A percentile compares a stretch with the other conserved stretches of the same genome.
These are phyloP conservation scores for Lactifluus echinatus DNA, from an alignment of 768 basidiomycete species.

Conservation along the genomic window DNA sequence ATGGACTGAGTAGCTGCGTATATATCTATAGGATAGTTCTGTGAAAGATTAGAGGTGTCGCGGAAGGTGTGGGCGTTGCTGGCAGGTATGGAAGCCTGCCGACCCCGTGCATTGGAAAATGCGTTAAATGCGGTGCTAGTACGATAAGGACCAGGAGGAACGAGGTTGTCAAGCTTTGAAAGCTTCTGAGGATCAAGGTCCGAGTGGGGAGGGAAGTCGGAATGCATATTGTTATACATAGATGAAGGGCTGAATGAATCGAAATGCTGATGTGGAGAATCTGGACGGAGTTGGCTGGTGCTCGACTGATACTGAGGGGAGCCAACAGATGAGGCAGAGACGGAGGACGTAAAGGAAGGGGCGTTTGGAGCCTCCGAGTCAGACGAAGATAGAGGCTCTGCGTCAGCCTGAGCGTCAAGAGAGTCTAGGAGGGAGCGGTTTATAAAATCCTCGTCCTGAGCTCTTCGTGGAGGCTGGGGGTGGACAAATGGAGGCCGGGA, in stretches of 20 bases:
- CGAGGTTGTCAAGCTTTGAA: conserved; percentile 17
- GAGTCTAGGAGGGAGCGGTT: conserved; percentile 79
- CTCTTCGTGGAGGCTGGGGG: conserved; percentile 22
- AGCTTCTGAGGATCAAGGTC: conserved; percentile 19
- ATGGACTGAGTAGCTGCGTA: conserved; percentile 18
- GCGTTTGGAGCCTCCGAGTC: conserved; percentile 39
- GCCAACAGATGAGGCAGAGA: conserved; percentile 40
- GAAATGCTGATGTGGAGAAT: conserved; percentile 43
- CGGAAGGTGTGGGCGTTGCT: conserved; percentile 16
- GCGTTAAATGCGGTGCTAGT: conserved; percentile 21
- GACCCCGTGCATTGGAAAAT: conserved; percentile 17
- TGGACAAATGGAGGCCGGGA: conserved; percentile 27
- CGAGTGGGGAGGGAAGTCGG: conserved; percentile 10
- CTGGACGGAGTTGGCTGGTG: conserved; percentile 43
- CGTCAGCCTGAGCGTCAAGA: conserved; percentile 76
- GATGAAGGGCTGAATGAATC: conserved; percentile 28
- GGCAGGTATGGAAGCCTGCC: conserved; percentile 17
- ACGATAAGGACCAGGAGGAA: conserved; percentile 21
- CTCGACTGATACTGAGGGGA: conserved; percentile 46
- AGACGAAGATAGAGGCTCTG: conserved; percentile 52
- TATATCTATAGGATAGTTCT: conserved; percentile 19
- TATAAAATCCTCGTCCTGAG: conserved; percentile 70
- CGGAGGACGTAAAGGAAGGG: conserved; percentile 39
- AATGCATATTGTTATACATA: conserved; percentile 26
- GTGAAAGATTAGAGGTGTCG: conserved; percentile 22